Evolutionary conservation across 108 stramenopile species (phyloP).

Genomic region (Cyclostephanos tholiformis): DNA sequence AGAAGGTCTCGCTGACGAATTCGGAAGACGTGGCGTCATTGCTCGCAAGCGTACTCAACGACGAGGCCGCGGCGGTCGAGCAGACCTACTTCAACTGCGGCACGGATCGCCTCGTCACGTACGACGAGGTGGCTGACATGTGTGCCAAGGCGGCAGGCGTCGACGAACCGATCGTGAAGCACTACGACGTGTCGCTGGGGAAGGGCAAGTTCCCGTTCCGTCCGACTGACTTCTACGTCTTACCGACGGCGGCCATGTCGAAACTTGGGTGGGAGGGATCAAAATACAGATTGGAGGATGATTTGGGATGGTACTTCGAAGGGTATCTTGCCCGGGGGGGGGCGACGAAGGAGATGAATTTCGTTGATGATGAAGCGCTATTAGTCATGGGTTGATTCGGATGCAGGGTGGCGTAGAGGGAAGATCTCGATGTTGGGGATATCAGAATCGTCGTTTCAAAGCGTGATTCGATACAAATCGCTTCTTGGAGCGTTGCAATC

Average conservation of each 20-base stretch:
- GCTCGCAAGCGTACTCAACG: slow-evolving; percentile 67
- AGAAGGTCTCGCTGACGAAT: slow-evolving; percentile 82
- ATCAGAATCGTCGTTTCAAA: no score
- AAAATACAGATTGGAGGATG: slow-evolving; percentile 58
- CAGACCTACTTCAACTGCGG: slow-evolving; percentile 87
- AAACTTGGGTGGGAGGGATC: slow-evolving; percentile 76
- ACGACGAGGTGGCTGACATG: slow-evolving; percentile 77
- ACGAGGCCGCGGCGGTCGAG: slow-evolving; percentile 73
- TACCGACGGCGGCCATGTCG: slow-evolving; percentile 73
- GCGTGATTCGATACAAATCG: no score
- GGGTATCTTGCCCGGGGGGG: slow-evolving; percentile 71
- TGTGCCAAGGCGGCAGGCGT: slow-evolving; percentile 84
- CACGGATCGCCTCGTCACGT: slow-evolving; percentile 68
- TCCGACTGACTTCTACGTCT: slow-evolving; percentile 75
- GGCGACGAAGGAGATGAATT: slow-evolving; percentile 52
- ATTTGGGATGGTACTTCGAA: slow-evolving; percentile 74
- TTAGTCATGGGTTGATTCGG: slow-evolving; percentile 15
- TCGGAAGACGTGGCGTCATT: slow-evolving; percentile 81
- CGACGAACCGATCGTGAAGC: slow-evolving; percentile 56
- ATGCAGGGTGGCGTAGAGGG: no score
- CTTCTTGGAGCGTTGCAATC: no score
- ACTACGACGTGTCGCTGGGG: slow-evolving; percentile 69
- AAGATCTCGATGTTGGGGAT: no score
- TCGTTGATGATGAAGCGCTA: slow-evolving; percentile 70
- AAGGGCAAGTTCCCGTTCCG: slow-evolving; percentile 85